Base-by-base conservation (phyloP, 768 basidiomycete genomes). In the Exidia glandulosa region DNA sequence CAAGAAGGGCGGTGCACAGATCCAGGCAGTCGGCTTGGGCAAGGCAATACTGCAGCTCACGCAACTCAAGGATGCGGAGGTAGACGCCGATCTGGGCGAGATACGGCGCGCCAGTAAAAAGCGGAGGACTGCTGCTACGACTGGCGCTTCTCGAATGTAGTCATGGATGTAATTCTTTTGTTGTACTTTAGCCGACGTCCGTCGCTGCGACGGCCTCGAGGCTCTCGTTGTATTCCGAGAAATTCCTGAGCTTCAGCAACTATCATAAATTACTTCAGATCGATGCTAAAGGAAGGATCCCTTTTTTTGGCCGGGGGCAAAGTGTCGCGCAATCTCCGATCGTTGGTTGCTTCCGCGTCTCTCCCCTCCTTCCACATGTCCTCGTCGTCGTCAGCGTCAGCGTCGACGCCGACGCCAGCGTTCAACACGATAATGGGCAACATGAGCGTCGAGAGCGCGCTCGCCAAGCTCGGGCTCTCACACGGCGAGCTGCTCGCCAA, bases 21-120 rank as follows among this genome's bases (percentile, higher is more conserved):
- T 65, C 16, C 57, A 58, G 25, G 54, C 58, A 14, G 86, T 86
- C 3, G 86, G 84, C 2, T 73, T 90, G 31, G 90, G 88, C 1
- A 91, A 90, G 77, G 88, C 85, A 63, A 68, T 88, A 60, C 70
- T 69, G 5, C 75, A 81, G 66, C 71, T 91, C 36, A 77, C 76
- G 7, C 69, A 72, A 30, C 75, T 77, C 62, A 89, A 87, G 68
- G 88, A 90, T 59, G 68, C 65, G 31, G 90, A 92, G 69, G 75
- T 87, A 41, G 90, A 92, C 61, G 77, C 74, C 56, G 90, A 92
- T 70, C 70, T 92, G 65, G 82, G 81, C 58, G 88, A 90, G 73
- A 90, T 92, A 63, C 78, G 87, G 67, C 74, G 88, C 61, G 88
- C 83, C 23, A 87, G 82, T 57, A 91, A 90, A 59, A 63, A 64